These are phyloP conservation scores for Prunus yedoensis DNA, from an alignment of 331 rosid genomes.

Conservation along the genomic window DNA sequence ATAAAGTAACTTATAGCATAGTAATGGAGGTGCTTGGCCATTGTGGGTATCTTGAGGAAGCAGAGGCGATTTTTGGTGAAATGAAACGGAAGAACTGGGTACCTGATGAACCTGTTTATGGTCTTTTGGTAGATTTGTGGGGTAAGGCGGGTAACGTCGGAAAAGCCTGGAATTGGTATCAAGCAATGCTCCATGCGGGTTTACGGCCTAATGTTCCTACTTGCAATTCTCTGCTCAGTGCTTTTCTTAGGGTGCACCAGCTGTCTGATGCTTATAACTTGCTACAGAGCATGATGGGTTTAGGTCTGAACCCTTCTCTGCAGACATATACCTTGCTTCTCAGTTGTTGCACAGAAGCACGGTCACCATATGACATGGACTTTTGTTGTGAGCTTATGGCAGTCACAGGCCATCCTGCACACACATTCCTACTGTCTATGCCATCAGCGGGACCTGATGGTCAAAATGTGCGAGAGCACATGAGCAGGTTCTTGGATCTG, in stretches of 20 bases:
- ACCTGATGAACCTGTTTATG: constrained; percentile 94
- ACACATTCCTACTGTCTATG: constrained; percentile 69
- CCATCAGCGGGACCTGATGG: constrained; percentile 93
- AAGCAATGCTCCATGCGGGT: constrained; percentile 71
- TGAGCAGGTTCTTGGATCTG: constrained; percentile 69
- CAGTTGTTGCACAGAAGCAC: constrained; percentile 91
- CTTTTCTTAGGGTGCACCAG: constrained; percentile 79
- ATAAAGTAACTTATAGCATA: constrained; percentile 88
- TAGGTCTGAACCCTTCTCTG: constrained; percentile 74
- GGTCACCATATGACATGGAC: constrained; percentile 62
- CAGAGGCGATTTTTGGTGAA: constrained; percentile 72
- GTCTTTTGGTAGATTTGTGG: constrained; percentile 94
- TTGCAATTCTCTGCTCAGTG: constrained; percentile 86
- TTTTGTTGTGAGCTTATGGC: constrained; percentile 78
- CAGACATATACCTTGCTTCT: constrained; percentile 92
- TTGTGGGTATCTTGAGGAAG: constrained; percentile 86
- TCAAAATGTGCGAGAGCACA: constrained; percentile 81
- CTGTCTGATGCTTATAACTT: constrained; percentile 73
- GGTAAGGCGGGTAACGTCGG: constrained; percentile 88
- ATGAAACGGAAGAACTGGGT: constrained; percentile 82
- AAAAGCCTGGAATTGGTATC: constrained; percentile 93
- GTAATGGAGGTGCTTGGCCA: constrained; percentile 99
- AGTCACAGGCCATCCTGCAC: constrained; percentile 85
- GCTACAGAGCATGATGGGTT: constrained; percentile 69
- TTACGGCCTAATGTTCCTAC: constrained; percentile 92